These are phyloP conservation scores for Penicillium crustosum DNA, from an alignment of 2,329 filamentous ascomycete species.

Conservation along the genomic window DNA sequence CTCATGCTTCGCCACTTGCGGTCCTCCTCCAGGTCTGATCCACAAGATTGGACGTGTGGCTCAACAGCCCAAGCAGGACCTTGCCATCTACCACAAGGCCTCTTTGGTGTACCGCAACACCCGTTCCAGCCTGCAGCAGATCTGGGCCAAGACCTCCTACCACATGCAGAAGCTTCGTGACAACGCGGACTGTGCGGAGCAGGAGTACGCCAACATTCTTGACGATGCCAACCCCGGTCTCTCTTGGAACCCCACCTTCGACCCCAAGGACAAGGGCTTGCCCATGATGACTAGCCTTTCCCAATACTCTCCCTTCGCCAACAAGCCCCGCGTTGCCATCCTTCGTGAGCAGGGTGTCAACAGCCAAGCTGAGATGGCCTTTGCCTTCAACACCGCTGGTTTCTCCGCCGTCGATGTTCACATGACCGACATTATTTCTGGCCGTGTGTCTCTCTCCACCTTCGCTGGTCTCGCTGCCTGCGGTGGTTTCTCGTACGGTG, in stretches of 20 bases:
- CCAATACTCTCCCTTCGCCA: slow-evolving; percentile 56
- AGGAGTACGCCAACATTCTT: slow-evolving; percentile 72
- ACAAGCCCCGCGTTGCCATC: slow-evolving; percentile 78
- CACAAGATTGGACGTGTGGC: slow-evolving; percentile 79
- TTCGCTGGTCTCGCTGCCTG: slow-evolving; percentile 92
- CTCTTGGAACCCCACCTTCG: slow-evolving; percentile 77
- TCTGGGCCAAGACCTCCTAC: slow-evolving; percentile 85
- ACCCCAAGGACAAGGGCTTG: slow-evolving; percentile 73
- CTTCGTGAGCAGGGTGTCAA: slow-evolving; percentile 95
- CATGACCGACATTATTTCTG: slow-evolving; percentile 87
- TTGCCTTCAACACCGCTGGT: slow-evolving; percentile 86
- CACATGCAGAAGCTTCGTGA: slow-evolving; percentile 89
- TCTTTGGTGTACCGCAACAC: slow-evolving; percentile 67
- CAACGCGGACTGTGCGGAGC: slow-evolving; percentile 81
- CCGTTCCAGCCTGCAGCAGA: slow-evolving; percentile 74
- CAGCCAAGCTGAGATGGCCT: slow-evolving; percentile 96
- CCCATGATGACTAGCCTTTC: slow-evolving; percentile 66
- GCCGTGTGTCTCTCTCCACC: slow-evolving; percentile 72
- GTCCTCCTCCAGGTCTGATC: slow-evolving; percentile 77
- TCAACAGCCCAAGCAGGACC: slow-evolving; percentile 65
- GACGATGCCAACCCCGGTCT: slow-evolving; percentile 80
- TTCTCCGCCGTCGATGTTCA: slow-evolving; percentile 92
- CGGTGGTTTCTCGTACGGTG: slow-evolving; percentile 93
- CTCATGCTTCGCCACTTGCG: slow-evolving; percentile 86
- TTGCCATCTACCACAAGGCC: slow-evolving; percentile 72